Conservation (phyloP, 306 rosid species). For the Cicer arietinum region DNA sequence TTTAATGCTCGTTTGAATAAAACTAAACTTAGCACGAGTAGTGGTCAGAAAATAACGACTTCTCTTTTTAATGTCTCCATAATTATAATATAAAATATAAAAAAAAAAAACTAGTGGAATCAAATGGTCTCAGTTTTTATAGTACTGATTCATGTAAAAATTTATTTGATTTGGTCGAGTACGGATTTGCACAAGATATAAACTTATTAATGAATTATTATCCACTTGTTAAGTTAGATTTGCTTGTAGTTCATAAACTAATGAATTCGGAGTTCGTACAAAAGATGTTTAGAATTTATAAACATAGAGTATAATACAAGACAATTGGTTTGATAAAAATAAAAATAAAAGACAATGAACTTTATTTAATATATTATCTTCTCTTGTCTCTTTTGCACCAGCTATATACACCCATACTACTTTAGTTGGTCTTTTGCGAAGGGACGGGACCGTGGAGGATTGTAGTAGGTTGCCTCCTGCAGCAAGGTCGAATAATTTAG, state of each 20-base stretch:
- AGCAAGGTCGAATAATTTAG: constrained; percentile 67
- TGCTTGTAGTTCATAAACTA: constrained; percentile 16
- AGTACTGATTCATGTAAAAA: neutral
- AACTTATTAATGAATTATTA: neutral
- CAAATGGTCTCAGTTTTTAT: constrained; percentile 17
- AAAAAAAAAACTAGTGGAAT: neutral
- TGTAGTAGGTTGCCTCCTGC: constrained; percentile 73
- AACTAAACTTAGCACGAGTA: neutral
- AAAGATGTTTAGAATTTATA: neutral
- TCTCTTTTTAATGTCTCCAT: neutral
- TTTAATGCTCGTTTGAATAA: too few species aligned
- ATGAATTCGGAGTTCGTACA: neutral
- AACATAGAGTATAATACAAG: constrained; percentile 21
- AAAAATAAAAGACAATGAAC: neutral
- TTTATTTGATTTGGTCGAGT: constrained; percentile 29
- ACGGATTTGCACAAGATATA: constrained; percentile 26
- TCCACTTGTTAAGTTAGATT: constrained; percentile 33
- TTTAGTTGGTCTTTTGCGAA: constrained; percentile 17
- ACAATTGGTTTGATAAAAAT: neutral
- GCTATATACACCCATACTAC: constrained; percentile 35
- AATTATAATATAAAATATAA: too few species aligned
- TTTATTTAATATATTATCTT: constrained; percentile 33
- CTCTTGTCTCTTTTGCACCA: constrained; percentile 47
- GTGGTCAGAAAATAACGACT: neutral
- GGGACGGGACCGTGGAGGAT: constrained; percentile 14